Evolutionary conservation across 2,329 filamentous ascomycete species (phyloP), one percentile per base, ranked within the genome.

Genomic region (Alternaria solani): DNA sequence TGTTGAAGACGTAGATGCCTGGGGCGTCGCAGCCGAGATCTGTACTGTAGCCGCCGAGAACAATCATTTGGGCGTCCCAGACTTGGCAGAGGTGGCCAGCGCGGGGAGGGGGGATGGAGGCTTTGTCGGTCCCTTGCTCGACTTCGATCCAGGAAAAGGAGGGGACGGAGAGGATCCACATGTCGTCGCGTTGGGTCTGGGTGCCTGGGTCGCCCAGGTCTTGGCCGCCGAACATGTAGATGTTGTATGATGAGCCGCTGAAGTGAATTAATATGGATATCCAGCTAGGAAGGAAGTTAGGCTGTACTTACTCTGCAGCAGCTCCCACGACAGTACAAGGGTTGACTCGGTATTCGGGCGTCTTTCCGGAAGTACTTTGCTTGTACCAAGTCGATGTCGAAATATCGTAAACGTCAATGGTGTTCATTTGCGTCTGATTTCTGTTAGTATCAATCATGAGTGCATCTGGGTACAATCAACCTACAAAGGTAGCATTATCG

Each of bases 351-450:
- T 80, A 87, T 0, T 84, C 80, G 0, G 90, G 89, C 4, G 83
- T 84, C 0, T 83, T 82, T 2, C 86, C 87, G 4, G 81, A 83
- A 0, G 91, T 92, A 4, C 85, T 80, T 75, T 95, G 92, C 67
- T 88, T 89, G 72, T 91, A 92, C 92, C 92, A 95, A 7, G 82
- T 85, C 3, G 86, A 83, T 30, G 79, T 85, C 4, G 86, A 89
- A 58, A 94, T 86, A 70, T 95, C 92, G 75, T 92, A 95, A n/a
- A 94, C 87, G 66, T 94, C 90, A 39, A 94, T 89, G 16, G 86
- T 84, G 49, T 88, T 93, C 81, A 94, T 93, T 16, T 84, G 82
- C 0, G 85, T 86, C 83, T 85, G 49, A 4, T 8, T 9, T n/a
- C 18, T 16, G 42, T 72, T 57, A 72, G 67, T 20, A 44, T 41